Percentiles rank a stretch among this genome's conserved stretches.
Conservation (phyloP, 495 filamentous ascomycete genomes). For the Durotheca rogersii region DNA sequence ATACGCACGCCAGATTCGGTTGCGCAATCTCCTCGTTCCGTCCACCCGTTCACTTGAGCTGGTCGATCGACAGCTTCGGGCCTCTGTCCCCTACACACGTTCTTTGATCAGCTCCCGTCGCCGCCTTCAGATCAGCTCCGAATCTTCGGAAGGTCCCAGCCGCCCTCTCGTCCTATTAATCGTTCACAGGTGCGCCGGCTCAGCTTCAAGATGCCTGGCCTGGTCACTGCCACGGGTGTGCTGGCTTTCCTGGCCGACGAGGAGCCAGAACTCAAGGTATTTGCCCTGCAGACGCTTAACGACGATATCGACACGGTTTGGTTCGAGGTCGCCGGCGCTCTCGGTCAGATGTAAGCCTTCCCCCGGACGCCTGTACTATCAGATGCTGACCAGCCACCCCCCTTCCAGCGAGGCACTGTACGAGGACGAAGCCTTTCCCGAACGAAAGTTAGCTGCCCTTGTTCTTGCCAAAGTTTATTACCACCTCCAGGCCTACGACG, state of each 20-base stretch:
- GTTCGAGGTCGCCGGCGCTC: constrained; percentile 90
- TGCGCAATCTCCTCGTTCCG: too few relatives aligned
- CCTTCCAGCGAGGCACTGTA: constrained; percentile 88
- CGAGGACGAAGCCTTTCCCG: constrained; percentile 91
- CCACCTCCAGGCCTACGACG: constrained; percentile 96
- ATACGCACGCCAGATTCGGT: too few relatives aligned
- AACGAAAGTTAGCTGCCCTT: constrained; percentile 90
- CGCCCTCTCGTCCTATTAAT: too few relatives aligned
- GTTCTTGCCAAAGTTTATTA: constrained; percentile 98
- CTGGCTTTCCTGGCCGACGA: constrained; percentile 95
- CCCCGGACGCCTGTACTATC: neutral
- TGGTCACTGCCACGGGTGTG: constrained; percentile 91
- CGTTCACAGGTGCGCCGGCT: neutral
- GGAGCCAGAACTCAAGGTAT: constrained; percentile 86
- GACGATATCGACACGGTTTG: constrained; percentile 94
- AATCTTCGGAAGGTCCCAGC: too few relatives aligned
- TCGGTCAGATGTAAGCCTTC: constrained; percentile 84
- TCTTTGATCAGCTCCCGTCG: too few relatives aligned
- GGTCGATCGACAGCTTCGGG: too few relatives aligned
- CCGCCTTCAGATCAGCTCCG: too few relatives aligned
- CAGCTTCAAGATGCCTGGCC: constrained; percentile 71
- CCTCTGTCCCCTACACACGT: too few relatives aligned
- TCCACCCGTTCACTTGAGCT: too few relatives aligned
- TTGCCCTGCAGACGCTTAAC: constrained; percentile 90
- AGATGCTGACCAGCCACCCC: constrained; percentile 21